Evolutionary conservation across 768 basidiomycete genomes (phyloP).

Genomic region (Tricholoma sp.): DNA sequence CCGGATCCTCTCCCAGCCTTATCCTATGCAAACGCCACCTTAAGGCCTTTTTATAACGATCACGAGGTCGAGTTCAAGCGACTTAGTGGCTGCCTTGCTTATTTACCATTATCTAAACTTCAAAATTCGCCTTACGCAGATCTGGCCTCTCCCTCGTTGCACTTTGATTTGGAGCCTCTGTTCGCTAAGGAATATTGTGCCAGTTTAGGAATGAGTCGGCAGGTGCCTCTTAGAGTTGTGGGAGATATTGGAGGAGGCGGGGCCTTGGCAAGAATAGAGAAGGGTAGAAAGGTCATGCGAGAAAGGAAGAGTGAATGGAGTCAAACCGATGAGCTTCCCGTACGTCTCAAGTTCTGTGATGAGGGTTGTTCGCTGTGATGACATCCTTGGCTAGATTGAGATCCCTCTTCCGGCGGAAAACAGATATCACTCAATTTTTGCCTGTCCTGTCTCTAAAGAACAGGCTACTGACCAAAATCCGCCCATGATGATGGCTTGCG

Average conservation of each 20-base stretch:
- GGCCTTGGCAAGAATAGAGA: slow-evolving; percentile 88
- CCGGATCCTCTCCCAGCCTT: slow-evolving; percentile 57
- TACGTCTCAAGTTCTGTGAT: slow-evolving; percentile 26
- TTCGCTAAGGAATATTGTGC: slow-evolving; percentile 91
- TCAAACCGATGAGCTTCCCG: slow-evolving; percentile 84
- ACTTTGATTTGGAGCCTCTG: slow-evolving; percentile 72
- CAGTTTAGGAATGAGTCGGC: slow-evolving; percentile 81
- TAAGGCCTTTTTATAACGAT: slow-evolving; percentile 57
- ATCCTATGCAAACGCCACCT: slow-evolving; percentile 64
- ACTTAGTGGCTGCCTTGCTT: slow-evolving; percentile 64
- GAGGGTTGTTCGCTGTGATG: background rate
- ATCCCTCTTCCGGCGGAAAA: slow-evolving; percentile 83
- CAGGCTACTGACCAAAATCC: slow-evolving; percentile 91
- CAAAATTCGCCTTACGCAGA: slow-evolving; percentile 71
- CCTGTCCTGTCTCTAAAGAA: slow-evolving; percentile 97
- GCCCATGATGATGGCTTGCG: slow-evolving; percentile 97
- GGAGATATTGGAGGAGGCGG: slow-evolving; percentile 93
- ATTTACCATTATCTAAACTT: slow-evolving; percentile 63
- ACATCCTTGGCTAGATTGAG: slow-evolving; percentile 63
- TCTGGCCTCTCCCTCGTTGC: slow-evolving; percentile 63
- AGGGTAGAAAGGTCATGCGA: slow-evolving; percentile 89
- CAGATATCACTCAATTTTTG: slow-evolving; percentile 94
- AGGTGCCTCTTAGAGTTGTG: slow-evolving; percentile 82
- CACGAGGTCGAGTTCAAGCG: slow-evolving; percentile 63
- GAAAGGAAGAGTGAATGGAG: slow-evolving; percentile 93